Base-by-base conservation (phyloP, 192 early-diverging fungal species). In the Oehlia diaphana region DNA sequence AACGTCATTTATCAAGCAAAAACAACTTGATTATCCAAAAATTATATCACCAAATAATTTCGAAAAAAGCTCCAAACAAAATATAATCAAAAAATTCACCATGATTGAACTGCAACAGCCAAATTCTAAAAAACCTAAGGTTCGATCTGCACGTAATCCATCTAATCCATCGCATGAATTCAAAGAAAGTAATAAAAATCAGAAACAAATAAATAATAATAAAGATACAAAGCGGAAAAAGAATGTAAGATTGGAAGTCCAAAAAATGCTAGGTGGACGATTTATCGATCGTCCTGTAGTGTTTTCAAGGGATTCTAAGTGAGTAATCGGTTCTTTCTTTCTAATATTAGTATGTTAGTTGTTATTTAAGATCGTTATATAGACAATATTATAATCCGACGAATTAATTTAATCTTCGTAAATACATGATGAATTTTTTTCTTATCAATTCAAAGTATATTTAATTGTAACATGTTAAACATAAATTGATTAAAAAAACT, bases 261-360 rank as follows among this genome's bases (percentile, higher is more conserved):
- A 58, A 58, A 58, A 14, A 19, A 14, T 58, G 16, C 4, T 58
- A 58, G 53, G 53, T 58, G 53, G 53, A 16, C 19, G 53, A 58
- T 58, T 58, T 58, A 58, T 58, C 16, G 53, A 58, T 58, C 33
- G 33, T 10, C 68, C 68, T 42, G 35, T 21, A n/a, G 35, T 42
- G 19, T 70, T 70, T 70, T 70, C 68, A 70, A 21, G 6, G 16
- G 68, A 70, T 70, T 70, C 68, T 9, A 70, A 70, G 68, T 70
- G 68, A 42, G 68, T 70, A 39, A 0, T n/a, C 35, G 53, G 16
- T 58, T 58, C 16, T 58, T 21, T 58, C 53, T 58, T 58, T 47
- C 21, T n/a, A 21, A 42, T n/a, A 42, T 33, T 23, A n/a, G 7
- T 70, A 39, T 42, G 5, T 66, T 66, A 66, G 28, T 28, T 33